Base-by-base conservation (phyloP, 2,329 filamentous ascomycete genomes). In the Dryadomyces quercus-mongolicae region DNA sequence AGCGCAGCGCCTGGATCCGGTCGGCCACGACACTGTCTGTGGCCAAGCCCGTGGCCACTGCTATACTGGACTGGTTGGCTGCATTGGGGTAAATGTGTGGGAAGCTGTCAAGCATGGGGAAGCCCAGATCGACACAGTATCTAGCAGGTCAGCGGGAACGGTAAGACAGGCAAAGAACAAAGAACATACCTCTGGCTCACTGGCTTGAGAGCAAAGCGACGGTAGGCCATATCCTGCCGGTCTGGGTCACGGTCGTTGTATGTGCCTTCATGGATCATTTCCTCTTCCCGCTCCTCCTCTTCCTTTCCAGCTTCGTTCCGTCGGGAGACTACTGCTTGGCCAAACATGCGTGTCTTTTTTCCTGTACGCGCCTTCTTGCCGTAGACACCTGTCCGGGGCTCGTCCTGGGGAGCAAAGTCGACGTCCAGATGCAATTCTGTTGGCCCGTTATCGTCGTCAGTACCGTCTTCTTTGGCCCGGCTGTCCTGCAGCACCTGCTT, bases 71-170 rank as follows among this genome's bases (percentile, higher is more conserved):
- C 31, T 38, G 60, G 52, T 62, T 64, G 51, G 65, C 60, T 2
- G 66, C 65, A 52, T 74, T 69, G 18, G 74, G 65, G 66, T 91
- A 89, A 53, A 96, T 85, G 34, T 73, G 71, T 1, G 93, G 93
- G 64, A 87, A 96, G 66, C 89, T 95, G 64, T 93, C 84, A 38
- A 95, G 76, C 31, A 91, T 64, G 1, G 92, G 90, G 63, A 90
- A 93, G 1, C 77, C 71, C 8, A 92, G 73, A 2, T 69, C 48
- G 9, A 74, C 71, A 55, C 74, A 69, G 62, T 79, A 82, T 56
- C 74, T 78, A 54, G 6, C 5, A n/a, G 12, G 8, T 22, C 15
- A 15, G 18, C 3, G 12, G 22, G 5, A 21, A 50, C 6, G n/a
- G 12, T 3, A 3, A 8, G 6, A 31, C 15, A 48, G 48, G 25